A percentile compares a stretch with the other conserved stretches of the same genome.
These are phyloP conservation scores for Nicotiana rustica DNA, from an alignment of 305 asterid species.

Conservation along the genomic window DNA sequence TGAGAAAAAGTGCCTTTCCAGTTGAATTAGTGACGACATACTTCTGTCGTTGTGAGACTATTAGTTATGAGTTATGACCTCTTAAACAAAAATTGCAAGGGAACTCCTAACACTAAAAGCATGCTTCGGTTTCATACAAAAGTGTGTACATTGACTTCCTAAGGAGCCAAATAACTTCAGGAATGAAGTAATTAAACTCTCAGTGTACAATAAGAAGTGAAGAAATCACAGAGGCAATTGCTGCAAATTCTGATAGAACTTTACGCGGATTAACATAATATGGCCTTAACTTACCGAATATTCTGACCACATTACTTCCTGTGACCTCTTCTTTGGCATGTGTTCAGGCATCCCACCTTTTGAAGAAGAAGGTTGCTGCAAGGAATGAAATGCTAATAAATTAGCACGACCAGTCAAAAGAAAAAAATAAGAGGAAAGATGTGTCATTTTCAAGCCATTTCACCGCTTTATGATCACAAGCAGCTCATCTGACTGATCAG, in stretches of 20 bases:
- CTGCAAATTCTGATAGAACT: not conserved
- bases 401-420: not conserved
- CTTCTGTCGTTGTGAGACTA: constrained; percentile 1
- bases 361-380: constrained; percentile 32
- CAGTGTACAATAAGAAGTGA: not conserved
- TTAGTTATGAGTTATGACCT: not conserved
- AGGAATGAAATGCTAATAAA: constrained; percentile 13
- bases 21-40: not conserved
- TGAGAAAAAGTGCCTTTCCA: not conserved
- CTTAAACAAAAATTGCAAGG: not conserved
- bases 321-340: constrained; percentile 70
- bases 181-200: constrained; percentile 26
- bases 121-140: constrained; percentile 1
- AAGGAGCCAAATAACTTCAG: constrained; percentile 6
- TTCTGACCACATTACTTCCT: constrained; percentile 64
- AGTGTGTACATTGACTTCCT: not conserved
- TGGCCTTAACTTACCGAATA: constrained; percentile 56
- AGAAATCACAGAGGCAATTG: constrained; percentile 29
- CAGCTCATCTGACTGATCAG: constrained; percentile 23
- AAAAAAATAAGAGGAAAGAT: not conserved
- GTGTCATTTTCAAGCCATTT: constrained; percentile 27
- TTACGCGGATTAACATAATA: not conserved
- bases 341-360: constrained; percentile 46
- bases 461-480: constrained; percentile 22
- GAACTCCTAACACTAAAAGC: not conserved